phyloP scores from a whole-genome alignment of 164 flowering plant species.

The Sedum album region DNA sequence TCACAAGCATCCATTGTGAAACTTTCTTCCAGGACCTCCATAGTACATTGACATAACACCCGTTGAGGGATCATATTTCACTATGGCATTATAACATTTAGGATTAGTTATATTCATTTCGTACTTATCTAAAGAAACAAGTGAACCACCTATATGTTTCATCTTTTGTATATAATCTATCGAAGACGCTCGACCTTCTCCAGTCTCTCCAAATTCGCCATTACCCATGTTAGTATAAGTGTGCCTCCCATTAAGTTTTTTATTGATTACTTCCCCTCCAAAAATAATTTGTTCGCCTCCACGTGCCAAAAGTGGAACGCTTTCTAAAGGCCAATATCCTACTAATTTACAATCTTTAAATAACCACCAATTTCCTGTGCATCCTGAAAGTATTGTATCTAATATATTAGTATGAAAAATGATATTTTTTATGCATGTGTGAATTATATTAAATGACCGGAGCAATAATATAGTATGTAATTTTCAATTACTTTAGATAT shows the following conservation, averaged over 20 bases:
- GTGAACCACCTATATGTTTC: background rate
- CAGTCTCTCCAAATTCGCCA: too few relatives aligned
- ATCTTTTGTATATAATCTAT: background rate
- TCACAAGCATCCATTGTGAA: too few relatives aligned
- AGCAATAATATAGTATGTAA: too few relatives aligned
- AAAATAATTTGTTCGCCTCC: background rate
- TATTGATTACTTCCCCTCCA: background rate
- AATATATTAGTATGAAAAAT: too few relatives aligned
- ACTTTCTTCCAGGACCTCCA: background rate
- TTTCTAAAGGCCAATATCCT: background rate
- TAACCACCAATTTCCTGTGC: background rate
- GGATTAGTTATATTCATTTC: background rate
- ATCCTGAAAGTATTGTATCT: background rate
- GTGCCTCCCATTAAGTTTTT: background rate
- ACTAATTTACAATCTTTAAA: background rate
- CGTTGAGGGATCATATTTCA: background rate
- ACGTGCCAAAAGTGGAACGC: background rate
- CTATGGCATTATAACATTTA: background rate
- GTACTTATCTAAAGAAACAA: background rate
- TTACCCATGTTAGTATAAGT: background rate
- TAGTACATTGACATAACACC: background rate
- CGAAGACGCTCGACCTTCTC: too few relatives aligned
- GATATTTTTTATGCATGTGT: too few relatives aligned
- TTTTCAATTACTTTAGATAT: background rate
- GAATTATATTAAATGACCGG: too few relatives aligned